These are phyloP conservation scores for Malania oleifera DNA, from an alignment of 164 flowering plant species.

Conservation along the genomic window DNA sequence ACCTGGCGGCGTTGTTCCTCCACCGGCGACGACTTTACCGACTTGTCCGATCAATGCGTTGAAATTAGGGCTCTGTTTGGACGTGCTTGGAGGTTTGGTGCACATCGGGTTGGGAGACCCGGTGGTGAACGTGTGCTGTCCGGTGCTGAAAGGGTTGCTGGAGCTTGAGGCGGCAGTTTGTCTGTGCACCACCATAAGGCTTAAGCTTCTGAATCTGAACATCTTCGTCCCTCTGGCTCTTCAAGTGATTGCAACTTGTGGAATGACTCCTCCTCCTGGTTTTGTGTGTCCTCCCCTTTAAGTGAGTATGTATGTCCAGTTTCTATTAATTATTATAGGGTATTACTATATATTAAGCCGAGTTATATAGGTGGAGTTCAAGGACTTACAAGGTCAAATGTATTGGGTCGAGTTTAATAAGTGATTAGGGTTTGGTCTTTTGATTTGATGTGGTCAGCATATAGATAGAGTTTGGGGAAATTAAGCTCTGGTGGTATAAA, in stretches of 20 bases:
- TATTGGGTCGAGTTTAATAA: too few species aligned
- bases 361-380: neutral
- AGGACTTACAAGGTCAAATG: too few species aligned
- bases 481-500: too few species aligned
- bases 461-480: too few species aligned
- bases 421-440: too few species aligned
- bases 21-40: slow-evolving; percentile 30
- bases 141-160: slow-evolving; percentile 68
- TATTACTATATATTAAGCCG: too few species aligned
- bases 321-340: too few species aligned
- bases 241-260: slow-evolving; percentile 63
- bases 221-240: slow-evolving; percentile 80
- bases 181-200: slow-evolving; percentile 68
- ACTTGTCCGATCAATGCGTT: slow-evolving; percentile 73
- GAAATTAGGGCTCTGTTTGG: slow-evolving; percentile 78
- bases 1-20: slow-evolving; percentile 24
- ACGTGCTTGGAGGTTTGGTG: slow-evolving; percentile 78
- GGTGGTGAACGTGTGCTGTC: slow-evolving; percentile 70
- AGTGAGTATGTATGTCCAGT: neutral
- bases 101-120: slow-evolving; percentile 80
- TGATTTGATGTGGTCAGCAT: too few species aligned
- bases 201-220: slow-evolving; percentile 74
- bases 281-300: slow-evolving; percentile 54
- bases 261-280: slow-evolving; percentile 71
- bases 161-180: slow-evolving; percentile 93